Evolutionary conservation across 805 yeast species (phyloP).

Genomic region (Yueomyces sinensis): DNA sequence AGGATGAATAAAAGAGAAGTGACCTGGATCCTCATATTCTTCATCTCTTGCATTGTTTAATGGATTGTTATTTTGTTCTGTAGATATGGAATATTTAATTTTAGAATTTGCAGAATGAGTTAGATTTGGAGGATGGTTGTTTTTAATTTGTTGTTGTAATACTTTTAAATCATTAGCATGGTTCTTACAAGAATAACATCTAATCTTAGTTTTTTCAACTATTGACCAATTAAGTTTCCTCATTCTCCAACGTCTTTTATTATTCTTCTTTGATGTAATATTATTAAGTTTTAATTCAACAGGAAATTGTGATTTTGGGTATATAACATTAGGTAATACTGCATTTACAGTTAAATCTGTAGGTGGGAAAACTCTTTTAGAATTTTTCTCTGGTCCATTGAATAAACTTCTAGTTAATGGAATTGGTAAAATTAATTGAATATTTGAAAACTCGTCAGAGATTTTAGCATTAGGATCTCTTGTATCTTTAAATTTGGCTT

Average conservation of each 20-base stretch:
- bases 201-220: constrained; percentile 65
- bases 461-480: not conserved
- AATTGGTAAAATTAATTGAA: constrained; percentile 44
- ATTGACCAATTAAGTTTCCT: constrained; percentile 78
- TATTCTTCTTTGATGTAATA: constrained; percentile 35
- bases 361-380: constrained; percentile 89
- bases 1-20: constrained; percentile 19
- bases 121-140: constrained; percentile 20
- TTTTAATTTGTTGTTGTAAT: constrained; percentile 16
- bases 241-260: constrained; percentile 77
- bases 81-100: constrained; percentile 22
- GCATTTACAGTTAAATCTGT: constrained; percentile 82
- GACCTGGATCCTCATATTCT: constrained; percentile 11
- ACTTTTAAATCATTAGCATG: constrained; percentile 39
- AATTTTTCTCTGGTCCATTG: constrained; percentile 73
- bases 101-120: constrained; percentile 28
- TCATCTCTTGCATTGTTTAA: constrained; percentile 9
- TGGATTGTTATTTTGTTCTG: constrained; percentile 7
- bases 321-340: constrained; percentile 74
- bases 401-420: constrained; percentile 64
- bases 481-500: constrained; percentile 30
- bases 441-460: constrained; percentile 4
- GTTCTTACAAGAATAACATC: constrained; percentile 40
- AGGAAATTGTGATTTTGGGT: constrained; percentile 81
- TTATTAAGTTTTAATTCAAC: constrained; percentile 74